Evolutionary conservation across 1,139 yeast species (phyloP).

Genomic region (Geotrichum fermentans): DNA sequence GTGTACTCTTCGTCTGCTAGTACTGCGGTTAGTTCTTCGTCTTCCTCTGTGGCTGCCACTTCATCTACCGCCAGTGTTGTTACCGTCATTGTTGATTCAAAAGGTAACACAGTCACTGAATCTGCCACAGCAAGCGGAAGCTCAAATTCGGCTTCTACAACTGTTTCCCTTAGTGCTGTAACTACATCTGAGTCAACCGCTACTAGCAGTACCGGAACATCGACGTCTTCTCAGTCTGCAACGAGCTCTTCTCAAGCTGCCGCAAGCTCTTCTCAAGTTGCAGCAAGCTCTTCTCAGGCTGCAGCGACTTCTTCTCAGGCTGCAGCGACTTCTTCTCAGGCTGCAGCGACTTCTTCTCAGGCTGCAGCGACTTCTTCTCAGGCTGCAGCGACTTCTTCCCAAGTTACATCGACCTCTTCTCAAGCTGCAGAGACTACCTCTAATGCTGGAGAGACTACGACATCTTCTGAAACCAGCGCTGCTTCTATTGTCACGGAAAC

Average conservation of each 20-base stretch:
- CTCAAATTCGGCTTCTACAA: no score
- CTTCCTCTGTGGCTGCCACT: conserved; percentile 1
- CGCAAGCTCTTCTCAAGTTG: no score
- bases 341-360: background rate
- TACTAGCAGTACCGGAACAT: no score
- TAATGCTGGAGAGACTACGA: background rate
- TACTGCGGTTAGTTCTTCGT: background rate
- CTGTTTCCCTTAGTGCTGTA: no score
- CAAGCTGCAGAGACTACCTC: background rate
- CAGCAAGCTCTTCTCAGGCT: no score
- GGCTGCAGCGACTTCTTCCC: background rate
- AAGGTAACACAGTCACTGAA: background rate
- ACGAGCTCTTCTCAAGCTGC: no score
- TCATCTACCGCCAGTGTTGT: background rate
- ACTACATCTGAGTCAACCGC: no score
- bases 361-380: background rate
- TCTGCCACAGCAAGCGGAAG: background rate
- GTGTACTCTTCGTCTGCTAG: background rate
- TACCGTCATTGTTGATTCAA: background rate
- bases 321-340: background rate
- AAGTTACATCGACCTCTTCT: background rate
- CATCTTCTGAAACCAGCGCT: background rate
- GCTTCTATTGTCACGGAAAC: background rate
- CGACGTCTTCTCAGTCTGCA: no score
- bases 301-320: background rate